Evolutionary conservation across 192 early-diverging fungal species (phyloP), one percentile per base, ranked within the genome.

Genomic region (Coemansia sp.): DNA sequence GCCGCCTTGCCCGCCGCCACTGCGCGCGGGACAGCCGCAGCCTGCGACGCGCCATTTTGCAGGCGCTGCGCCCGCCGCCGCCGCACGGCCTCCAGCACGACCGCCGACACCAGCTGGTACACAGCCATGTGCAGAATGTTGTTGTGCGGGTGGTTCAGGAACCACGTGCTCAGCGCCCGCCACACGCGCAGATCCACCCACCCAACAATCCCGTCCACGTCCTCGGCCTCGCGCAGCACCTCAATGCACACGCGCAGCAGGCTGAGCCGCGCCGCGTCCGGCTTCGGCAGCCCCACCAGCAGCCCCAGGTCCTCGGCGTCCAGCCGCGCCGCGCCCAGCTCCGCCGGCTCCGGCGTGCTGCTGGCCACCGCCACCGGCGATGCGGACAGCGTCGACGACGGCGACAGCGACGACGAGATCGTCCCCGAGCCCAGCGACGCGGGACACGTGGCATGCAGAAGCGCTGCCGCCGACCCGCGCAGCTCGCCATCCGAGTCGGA

Each of bases 151-250:
- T 80, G 77, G 64, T 80, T 69, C 24, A 73, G 48, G 56, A 73
- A 80, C 77, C 77, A 80, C 5, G 71, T 66, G 38, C 58, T 63
- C 30, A 80, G 56, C 1, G 65, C 77, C 19, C 67, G 70, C 77
- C 77, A 80, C 29, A 80, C 70, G 18, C 77, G 77, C 64, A 80
- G 30, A 44, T 80, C 77, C 19, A 80, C 56, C 77, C 77, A 80
- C 31, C 77, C 77, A 4, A 72, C 35, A 14, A 70, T 63, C 31
- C 66, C 77, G 56, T 80, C 77, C 33, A 70, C 49, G 9, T 80
- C 71, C 6, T 64, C 60, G 22, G 67, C 62, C 54, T 80, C 77
- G 19, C 69, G 56, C 59, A 80, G 42, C 10, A 80, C 77, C 42
- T 80, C 71, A 27, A 70, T 54, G 40, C 69, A 72, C 12, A 80